Evolutionary conservation across 2,329 filamentous ascomycete genomes (phyloP), one percentile per base, ranked within the genome.

Genomic region (Neonectria hederae): DNA sequence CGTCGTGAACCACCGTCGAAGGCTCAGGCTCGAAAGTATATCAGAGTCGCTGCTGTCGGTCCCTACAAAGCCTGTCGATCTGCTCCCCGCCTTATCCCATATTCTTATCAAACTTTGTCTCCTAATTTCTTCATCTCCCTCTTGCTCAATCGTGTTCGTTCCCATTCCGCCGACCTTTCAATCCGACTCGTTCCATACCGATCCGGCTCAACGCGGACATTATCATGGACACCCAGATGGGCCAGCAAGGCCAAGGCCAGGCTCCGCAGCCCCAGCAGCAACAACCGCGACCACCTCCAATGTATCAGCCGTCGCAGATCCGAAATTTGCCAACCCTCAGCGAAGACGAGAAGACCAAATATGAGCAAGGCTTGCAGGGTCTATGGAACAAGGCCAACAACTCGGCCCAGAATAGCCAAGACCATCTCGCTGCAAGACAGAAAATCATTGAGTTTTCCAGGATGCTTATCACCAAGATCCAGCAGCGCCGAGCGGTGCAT

Each of bases 381-480:
- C 77, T 90, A 0, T 90, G 86, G 83, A 80, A 77, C 22, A 81
- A 86, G 43, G 83, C 86, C 49, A 83, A 85, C 62, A 83, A 80
- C 21, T 77, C 80, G 0, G 75, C 82, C 0, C 78, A 81, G 1
- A 84, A 84, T 22, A 86, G 85, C 4, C 70, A 72, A 0, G 81
- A 84, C 22, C 83, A 89, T 49, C 75, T 81, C 24, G 78, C 80
- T 0, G 87, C 88, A 0, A 84, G 83, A 66, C 81, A 82, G 43
- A 90, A 89, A 77, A 85, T 90, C 22, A 75, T 79, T 7, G 87
- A 90, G 9, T 90, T 90, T 72, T 87, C 87, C 0, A 82, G 82
- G 46, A 88, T 87, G 76, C 80, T 90, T 2, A 76, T 82, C 3
- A 76, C 75, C 0, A 89, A 88, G 75, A 81, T 88, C 5, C 81